A percentile compares a stretch with the other conserved stretches of the same genome.
Evolutionary conservation across 805 yeast genomes (phyloP).

Genomic region (Ogataea pignaliae): DNA sequence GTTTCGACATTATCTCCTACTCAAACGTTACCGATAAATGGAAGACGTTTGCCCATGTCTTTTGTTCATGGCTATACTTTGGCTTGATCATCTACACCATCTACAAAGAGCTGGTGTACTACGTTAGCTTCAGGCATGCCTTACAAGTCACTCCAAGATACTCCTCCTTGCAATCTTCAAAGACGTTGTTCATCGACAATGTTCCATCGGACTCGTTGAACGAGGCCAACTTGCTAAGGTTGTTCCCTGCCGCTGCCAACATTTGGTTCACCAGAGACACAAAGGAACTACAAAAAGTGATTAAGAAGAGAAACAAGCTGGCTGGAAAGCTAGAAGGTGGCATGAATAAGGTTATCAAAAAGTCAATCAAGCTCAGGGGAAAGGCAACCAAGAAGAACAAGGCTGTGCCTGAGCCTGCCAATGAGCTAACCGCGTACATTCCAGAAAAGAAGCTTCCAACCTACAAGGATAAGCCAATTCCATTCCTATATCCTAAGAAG

Average conservation of each 20-base stretch:
- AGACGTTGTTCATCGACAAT: conserved; percentile 70
- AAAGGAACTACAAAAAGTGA: conserved; percentile 48
- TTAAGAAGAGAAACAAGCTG: conserved; percentile 61
- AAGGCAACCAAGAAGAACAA: conserved; percentile 57
- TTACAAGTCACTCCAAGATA: conserved; percentile 69
- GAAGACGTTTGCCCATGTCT: conserved; percentile 70
- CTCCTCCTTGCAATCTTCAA: conserved; percentile 62
- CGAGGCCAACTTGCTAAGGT: conserved; percentile 47
- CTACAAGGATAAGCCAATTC: conserved; percentile 64
- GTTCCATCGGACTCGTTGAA: conserved; percentile 43
- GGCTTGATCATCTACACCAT: conserved; percentile 62
- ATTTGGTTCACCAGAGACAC: conserved; percentile 65
- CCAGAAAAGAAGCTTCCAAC: conserved; percentile 77
- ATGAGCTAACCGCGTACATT: conserved; percentile 59
- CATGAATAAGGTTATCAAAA: conserved; percentile 54
- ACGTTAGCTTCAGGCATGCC: conserved; percentile 68
- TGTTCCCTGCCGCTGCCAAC: conserved; percentile 59
- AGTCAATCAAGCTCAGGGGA: conserved; percentile 51
- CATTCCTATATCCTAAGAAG: conserved; percentile 76
- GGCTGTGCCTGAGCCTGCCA: conserved; percentile 50
- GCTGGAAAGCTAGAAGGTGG: conserved; percentile 60
- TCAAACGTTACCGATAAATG: conserved; percentile 60
- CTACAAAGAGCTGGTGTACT: conserved; percentile 70
- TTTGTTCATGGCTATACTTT: conserved; percentile 69
- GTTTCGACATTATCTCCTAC: conserved; percentile 62